Evolutionary conservation across 495 filamentous ascomycete species (phyloP).

Genomic region (Lophiostoma macrostomum): DNA sequence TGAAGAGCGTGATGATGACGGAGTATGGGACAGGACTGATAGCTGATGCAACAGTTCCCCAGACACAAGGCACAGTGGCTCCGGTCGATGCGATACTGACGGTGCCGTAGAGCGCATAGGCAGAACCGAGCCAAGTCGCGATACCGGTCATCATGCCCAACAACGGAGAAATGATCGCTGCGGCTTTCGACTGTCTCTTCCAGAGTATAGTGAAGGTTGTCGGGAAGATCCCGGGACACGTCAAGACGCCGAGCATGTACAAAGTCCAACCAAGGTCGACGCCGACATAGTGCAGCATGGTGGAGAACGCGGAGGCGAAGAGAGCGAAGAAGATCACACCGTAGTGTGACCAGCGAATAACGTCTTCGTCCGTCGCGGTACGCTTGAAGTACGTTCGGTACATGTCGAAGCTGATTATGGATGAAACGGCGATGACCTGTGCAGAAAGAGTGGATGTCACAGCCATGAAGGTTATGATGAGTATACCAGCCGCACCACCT

Average conservation of each 20-base stretch:
- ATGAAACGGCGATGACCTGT: conserved; percentile 47
- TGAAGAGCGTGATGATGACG: conserved; percentile 26
- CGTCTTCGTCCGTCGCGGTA: conserved; percentile 41
- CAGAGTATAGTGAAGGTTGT: conserved; percentile 52
- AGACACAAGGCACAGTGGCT: conserved; percentile 45
- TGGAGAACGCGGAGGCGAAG: conserved; percentile 35
- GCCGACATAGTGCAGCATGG: conserved; percentile 33
- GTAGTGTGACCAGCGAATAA: conserved; percentile 44
- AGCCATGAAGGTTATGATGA: conserved; percentile 50
- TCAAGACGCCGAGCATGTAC: conserved; percentile 45
- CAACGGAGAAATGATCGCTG: conserved; percentile 47
- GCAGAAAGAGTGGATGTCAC: conserved; percentile 46
- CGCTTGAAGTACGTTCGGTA: conserved; percentile 49
- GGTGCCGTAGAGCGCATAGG: conserved; percentile 44
- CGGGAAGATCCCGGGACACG: conserved; percentile 50
- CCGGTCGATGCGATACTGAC: conserved; percentile 50
- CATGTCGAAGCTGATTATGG: conserved; percentile 43
- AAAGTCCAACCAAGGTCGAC: conserved; percentile 25
- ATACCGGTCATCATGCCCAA: conserved; percentile 46
- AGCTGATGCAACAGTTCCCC: conserved; percentile 42
- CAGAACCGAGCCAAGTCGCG: conserved; percentile 49
- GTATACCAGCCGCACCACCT: conserved; percentile 44
- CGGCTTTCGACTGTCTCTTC: conserved; percentile 46
- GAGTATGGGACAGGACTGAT: conserved; percentile 30
- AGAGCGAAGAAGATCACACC: conserved; percentile 49